A percentile compares a stretch with the other conserved stretches of the same genome.
These are phyloP conservation scores for Penicillium chermesinum DNA, from an alignment of 495 filamentous ascomycete species.

Conservation along the genomic window DNA sequence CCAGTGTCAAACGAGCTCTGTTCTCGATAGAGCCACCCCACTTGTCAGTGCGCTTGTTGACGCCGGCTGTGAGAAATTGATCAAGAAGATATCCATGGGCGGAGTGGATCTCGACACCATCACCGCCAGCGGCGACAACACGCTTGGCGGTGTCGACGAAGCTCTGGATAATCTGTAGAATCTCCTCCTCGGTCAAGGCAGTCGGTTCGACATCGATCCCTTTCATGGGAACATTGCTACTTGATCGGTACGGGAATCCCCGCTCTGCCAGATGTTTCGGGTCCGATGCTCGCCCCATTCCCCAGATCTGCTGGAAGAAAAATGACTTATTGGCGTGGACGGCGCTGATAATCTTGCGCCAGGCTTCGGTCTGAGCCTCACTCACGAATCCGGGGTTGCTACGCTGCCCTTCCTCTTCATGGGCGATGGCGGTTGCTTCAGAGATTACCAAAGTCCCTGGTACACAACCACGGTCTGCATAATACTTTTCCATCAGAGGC, in stretches of 20 bases:
- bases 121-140: conserved; percentile 52
- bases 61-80: conserved; percentile 54
- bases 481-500: conserved; percentile 6
- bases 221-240: conserved; percentile 2
- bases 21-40: conserved; percentile 54
- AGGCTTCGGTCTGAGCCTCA: not conserved
- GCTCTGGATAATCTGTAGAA: conserved; percentile 40
- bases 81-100: conserved; percentile 59
- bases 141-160: conserved; percentile 56
- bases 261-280: not conserved
- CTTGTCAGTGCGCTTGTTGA: conserved; percentile 54
- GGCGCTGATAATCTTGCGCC: conserved; percentile 3
- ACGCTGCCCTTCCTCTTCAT: conserved; percentile 1
- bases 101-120: conserved; percentile 55
- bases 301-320: conserved; percentile 7
- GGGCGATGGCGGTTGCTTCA: conserved; percentile 3
- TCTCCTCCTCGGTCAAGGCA: conserved; percentile 46
- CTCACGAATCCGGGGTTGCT: conserved; percentile 4
- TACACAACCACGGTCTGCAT: conserved; percentile 3
- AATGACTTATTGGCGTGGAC: conserved; percentile 4
- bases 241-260: conserved; percentile 3
- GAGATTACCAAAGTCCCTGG: conserved; percentile 2
- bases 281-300: conserved; percentile 2
- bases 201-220: conserved; percentile 22
- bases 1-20: conserved; percentile 47